Conservation (phyloP, 345 rosid species). For the Populus davidiana region DNA sequence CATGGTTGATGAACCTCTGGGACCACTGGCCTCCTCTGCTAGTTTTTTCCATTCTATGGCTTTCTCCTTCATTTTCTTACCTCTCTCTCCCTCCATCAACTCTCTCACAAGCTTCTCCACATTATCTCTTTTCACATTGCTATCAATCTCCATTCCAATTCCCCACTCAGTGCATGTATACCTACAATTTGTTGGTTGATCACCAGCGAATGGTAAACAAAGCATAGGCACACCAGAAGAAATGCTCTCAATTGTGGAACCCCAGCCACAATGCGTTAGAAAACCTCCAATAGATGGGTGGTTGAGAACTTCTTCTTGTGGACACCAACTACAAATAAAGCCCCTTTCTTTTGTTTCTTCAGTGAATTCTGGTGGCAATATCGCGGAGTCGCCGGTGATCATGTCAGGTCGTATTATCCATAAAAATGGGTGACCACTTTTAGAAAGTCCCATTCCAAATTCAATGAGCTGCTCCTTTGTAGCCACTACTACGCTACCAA, state of each 20-base stretch:
- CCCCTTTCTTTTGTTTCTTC: neutral
- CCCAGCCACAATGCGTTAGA: neutral
- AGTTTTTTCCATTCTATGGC: neutral
- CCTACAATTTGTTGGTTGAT: neutral
- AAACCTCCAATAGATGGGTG: neutral
- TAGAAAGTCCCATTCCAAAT: neutral
- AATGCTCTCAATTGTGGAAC: neutral
- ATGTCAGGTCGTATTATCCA: neutral
- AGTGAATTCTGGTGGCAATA: neutral
- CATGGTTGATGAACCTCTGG: neutral
- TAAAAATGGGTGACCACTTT: neutral
- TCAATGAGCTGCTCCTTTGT: neutral
- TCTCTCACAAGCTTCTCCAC: neutral
- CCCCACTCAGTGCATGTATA: neutral
- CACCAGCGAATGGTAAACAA: neutral
- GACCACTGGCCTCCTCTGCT: neutral
- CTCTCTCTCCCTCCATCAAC: neutral
- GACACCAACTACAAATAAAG: neutral
- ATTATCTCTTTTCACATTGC: neutral
- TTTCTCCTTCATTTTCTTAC: neutral
- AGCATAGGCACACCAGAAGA: neutral
- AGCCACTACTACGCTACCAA: neutral
- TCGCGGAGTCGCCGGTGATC: neutral
- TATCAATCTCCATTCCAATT: neutral
- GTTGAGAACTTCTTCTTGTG: neutral